A percentile compares a stretch with the other conserved stretches of the same genome.
phyloP scores from a whole-genome alignment of 2,329 filamentous ascomycete species.

The Trichocomaceae sp. region DNA sequence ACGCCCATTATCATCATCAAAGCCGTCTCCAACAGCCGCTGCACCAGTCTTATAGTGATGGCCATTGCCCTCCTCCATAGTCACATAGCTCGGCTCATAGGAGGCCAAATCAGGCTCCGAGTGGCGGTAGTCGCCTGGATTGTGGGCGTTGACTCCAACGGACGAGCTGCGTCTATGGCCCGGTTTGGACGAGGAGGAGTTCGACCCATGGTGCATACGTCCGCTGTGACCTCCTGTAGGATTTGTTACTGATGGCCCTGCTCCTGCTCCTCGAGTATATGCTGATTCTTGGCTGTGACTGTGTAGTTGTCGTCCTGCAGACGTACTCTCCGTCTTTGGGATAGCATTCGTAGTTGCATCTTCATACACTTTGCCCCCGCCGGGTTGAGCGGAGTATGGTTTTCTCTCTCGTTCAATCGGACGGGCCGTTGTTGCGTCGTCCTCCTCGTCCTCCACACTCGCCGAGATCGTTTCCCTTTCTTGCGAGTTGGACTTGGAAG shows the following conservation, averaged over 20 bases:
- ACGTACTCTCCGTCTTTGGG: conserved; percentile 37
- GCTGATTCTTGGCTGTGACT: conserved; percentile 30
- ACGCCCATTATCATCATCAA: conserved; percentile 18
- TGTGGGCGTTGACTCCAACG: conserved; percentile 18
- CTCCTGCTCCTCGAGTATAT: conserved; percentile 13
- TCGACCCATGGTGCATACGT: conserved; percentile 10
- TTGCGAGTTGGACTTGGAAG: conserved; percentile 7
- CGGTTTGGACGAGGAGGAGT: conserved; percentile 12
- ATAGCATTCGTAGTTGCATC: conserved; percentile 19
- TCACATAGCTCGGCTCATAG: conserved; percentile 17
- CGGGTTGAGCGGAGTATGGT: conserved; percentile 56
- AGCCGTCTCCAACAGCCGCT: conserved; percentile 18
- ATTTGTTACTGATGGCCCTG: conserved; percentile 1
- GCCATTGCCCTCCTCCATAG: conserved; percentile 18
- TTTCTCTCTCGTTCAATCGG: conserved; percentile 61
- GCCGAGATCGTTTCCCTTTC: conserved; percentile 21
- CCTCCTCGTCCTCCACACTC: conserved; percentile 36
- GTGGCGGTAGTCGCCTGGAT: conserved; percentile 26
- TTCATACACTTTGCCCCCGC: conserved; percentile 52
- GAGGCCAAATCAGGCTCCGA: conserved; percentile 30
- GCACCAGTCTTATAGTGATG: conserved; percentile 21
- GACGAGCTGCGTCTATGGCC: conserved; percentile 29
- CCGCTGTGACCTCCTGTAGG: conserved; percentile 10
- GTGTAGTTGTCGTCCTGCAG: conserved; percentile 54
- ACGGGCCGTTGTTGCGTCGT: conserved; percentile 35